These are phyloP conservation scores for Xylariaceae sp. DNA, from an alignment of 2,329 filamentous ascomycete species.

Conservation along the genomic window DNA sequence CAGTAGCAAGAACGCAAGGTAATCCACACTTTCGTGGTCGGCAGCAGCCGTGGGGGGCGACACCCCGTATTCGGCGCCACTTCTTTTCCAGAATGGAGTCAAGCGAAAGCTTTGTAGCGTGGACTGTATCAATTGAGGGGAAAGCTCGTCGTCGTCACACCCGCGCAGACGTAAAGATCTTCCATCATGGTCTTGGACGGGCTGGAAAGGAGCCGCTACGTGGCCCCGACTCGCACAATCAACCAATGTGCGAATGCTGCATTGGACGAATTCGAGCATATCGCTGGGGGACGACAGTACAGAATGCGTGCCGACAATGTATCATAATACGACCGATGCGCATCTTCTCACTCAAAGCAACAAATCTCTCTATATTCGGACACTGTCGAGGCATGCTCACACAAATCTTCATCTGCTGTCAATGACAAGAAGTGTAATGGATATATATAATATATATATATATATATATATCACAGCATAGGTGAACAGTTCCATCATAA, in stretches of 20 bases:
- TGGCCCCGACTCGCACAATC: constrained; percentile 7
- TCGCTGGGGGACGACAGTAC: constrained; percentile 4
- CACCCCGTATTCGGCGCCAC: background rate
- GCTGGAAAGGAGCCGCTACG: constrained; percentile 13
- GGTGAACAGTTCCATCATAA: too few relatives aligned
- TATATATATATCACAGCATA: too few relatives aligned
- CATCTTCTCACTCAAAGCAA: background rate
- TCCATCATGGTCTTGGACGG: constrained; percentile 17
- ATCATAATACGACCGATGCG: constrained; percentile 1
- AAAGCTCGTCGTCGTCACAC: constrained; percentile 3
- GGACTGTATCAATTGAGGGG: background rate
- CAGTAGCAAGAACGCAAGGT: background rate
- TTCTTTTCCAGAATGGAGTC: background rate
- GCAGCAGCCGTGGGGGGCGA: background rate
- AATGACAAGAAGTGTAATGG: too few relatives aligned
- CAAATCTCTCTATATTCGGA: constrained; percentile 12
- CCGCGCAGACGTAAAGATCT: constrained; percentile 11
- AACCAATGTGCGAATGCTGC: constrained; percentile 2
- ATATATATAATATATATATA: too few relatives aligned
- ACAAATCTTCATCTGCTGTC: too few relatives aligned
- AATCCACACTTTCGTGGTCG: background rate
- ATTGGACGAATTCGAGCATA: constrained; percentile 6
- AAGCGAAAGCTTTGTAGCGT: background rate
- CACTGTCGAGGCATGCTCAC: too few relatives aligned
- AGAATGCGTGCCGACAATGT: constrained; percentile 1